Percentiles rank a stretch among this genome's conserved stretches.
These are phyloP conservation scores for Fusarium nisikadoi DNA, from an alignment of 2,329 filamentous ascomycete genomes.

Conservation along the genomic window DNA sequence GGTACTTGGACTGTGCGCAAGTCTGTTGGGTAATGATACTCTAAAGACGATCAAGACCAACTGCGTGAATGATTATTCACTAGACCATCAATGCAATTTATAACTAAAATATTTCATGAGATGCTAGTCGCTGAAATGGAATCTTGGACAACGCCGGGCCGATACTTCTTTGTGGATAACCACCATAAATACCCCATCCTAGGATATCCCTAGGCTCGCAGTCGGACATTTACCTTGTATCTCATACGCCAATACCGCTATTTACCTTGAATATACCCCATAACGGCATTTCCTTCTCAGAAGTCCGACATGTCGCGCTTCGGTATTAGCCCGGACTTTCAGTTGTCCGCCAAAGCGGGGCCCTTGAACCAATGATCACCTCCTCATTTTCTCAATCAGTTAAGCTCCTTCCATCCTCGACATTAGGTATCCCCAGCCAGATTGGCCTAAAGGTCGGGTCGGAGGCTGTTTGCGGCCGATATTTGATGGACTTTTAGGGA, in stretches of 20 bases:
- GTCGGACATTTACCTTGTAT: too few species aligned
- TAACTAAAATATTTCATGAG: rapidly evolving
- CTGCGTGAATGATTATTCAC: background rate
- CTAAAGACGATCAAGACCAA: rapidly evolving
- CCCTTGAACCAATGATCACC: background rate
- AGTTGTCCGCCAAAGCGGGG: background rate
- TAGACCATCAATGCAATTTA: background rate
- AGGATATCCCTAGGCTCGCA: too few species aligned
- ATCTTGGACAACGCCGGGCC: too few species aligned
- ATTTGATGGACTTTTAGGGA: rapidly evolving
- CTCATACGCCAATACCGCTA: background rate
- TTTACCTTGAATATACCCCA: rapidly evolving
- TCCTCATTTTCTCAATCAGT: too few species aligned
- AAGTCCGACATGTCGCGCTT: background rate
- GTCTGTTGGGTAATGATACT: rapidly evolving
- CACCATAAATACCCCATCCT: too few species aligned
- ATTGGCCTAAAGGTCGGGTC: rapidly evolving
- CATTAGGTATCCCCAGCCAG: background rate
- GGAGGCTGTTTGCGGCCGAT: background rate
- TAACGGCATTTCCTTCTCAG: background rate
- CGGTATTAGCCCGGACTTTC: background rate
- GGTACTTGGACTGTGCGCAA: background rate
- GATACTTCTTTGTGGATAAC: background rate
- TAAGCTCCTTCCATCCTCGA: background rate
- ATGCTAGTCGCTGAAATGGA: background rate